phyloP scores from a whole-genome alignment of 768 basidiomycete genomes.

The Lentinula raphanica region DNA sequence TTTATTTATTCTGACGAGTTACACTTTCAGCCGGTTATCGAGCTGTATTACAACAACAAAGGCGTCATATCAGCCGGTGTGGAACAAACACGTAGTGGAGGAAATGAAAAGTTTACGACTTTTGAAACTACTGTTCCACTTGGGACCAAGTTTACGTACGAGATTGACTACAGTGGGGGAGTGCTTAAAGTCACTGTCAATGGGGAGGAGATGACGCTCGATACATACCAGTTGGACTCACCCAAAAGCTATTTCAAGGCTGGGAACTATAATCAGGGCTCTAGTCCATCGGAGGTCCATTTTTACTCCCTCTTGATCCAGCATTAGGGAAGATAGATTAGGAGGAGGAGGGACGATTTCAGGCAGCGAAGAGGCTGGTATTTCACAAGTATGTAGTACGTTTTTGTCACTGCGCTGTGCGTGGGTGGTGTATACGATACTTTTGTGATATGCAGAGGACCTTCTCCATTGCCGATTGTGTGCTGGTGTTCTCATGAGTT shows the following conservation, averaged over 20 bases:
- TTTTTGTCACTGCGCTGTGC: neutral
- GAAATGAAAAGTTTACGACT: neutral
- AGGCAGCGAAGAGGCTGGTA: neutral
- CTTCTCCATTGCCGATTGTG: no score
- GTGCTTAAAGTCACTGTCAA: conserved; percentile 5
- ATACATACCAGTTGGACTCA: conserved; percentile 3
- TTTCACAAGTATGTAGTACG: neutral
- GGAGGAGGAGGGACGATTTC: no score
- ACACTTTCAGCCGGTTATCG: neutral
- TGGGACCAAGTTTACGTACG: conserved; percentile 4
- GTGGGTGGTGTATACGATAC: neutral
- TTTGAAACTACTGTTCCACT: neutral
- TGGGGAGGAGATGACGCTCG: conserved; percentile 3
- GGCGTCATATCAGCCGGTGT: conserved; percentile 1
- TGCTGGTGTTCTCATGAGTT: no score
- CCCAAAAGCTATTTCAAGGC: conserved; percentile 8
- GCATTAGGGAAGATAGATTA: neutral
- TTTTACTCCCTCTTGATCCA: neutral
- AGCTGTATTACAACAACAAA: conserved; percentile 3
- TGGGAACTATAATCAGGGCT: conserved; percentile 8
- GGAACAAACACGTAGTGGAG: conserved; percentile 3
- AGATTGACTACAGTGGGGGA: conserved; percentile 2
- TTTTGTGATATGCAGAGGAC: no score
- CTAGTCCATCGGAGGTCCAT: conserved; percentile 5
- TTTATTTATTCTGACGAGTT: no score